These are phyloP conservation scores for Penicillium flavigenum DNA, from an alignment of 495 filamentous ascomycete species.

Conservation along the genomic window DNA sequence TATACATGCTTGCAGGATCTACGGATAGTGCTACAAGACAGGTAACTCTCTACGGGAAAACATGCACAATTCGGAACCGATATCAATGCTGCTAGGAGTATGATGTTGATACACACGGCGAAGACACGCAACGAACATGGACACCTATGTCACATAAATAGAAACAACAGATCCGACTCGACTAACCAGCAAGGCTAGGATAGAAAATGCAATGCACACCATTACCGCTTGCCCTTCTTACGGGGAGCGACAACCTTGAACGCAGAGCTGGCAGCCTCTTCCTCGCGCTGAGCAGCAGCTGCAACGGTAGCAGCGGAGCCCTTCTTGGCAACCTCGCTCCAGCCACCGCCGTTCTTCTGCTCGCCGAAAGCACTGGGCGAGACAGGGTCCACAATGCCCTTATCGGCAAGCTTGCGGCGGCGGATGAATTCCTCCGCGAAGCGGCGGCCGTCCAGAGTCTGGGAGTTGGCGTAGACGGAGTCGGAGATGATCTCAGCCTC, in stretches of 20 bases:
- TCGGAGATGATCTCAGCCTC: conserved; percentile 83
- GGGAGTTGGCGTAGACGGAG: conserved; percentile 78
- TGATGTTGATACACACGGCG: neutral
- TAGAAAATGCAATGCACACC: conserved; percentile 11
- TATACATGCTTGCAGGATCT: neutral
- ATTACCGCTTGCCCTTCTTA: conserved; percentile 84
- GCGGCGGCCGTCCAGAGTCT: conserved; percentile 83
- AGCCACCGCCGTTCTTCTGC: conserved; percentile 63
- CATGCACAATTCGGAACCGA: neutral
- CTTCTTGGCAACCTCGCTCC: conserved; percentile 98
- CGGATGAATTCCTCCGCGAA: conserved; percentile 94
- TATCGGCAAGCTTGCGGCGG: conserved; percentile 87
- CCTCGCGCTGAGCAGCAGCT: conserved; percentile 47
- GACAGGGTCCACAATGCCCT: conserved; percentile 68
- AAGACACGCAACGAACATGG: neutral
- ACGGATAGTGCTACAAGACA: neutral
- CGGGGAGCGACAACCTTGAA: conserved; percentile 90
- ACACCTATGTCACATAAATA: conserved; percentile 2
- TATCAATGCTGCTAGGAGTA: conserved; percentile 1
- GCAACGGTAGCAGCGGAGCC: conserved; percentile 40
- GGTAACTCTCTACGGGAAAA: neutral
- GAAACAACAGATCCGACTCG: neutral
- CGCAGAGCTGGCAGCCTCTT: conserved; percentile 55
- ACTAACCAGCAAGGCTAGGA: neutral
- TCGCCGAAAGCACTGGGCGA: conserved; percentile 44